phyloP scores from a whole-genome alignment of 2,329 filamentous ascomycete species.

The Colletotrichum sp. region DNA sequence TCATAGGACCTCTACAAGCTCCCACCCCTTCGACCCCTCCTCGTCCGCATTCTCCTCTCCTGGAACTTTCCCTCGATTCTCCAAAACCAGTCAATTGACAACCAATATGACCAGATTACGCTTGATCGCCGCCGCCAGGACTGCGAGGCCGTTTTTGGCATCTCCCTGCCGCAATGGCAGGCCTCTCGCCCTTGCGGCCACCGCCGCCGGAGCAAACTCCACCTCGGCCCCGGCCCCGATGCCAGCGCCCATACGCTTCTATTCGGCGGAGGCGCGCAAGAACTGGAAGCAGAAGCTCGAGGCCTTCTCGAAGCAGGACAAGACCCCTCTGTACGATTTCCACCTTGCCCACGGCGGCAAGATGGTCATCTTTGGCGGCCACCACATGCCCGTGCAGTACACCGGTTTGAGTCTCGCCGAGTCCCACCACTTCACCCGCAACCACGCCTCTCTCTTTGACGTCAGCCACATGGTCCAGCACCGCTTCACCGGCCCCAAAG shows the following conservation, averaged over 20 bases:
- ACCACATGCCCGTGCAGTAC: slow-evolving; percentile 93
- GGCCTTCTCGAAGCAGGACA: slow-evolving; percentile 46
- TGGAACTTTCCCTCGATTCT: neutral
- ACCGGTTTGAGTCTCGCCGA: slow-evolving; percentile 76
- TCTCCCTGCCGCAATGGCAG: slow-evolving; percentile 6
- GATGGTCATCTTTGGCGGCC: slow-evolving; percentile 97
- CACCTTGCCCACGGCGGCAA: slow-evolving; percentile 82
- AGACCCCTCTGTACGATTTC: slow-evolving; percentile 80
- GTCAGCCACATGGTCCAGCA: slow-evolving; percentile 98
- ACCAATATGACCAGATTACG: slow-evolving; percentile 5
- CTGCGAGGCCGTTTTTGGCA: slow-evolving; percentile 6
- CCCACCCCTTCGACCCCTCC: neutral
- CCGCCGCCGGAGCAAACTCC: slow-evolving; percentile 2
- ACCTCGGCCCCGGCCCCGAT: slow-evolving; percentile 1
- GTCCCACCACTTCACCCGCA: slow-evolving; percentile 89
- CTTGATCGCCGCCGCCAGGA: slow-evolving; percentile 7
- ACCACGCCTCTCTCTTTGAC: slow-evolving; percentile 90
- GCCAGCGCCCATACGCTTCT: neutral
- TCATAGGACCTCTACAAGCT: neutral
- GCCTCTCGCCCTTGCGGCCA: neutral
- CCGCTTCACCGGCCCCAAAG: slow-evolving; percentile 80
- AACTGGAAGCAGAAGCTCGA: slow-evolving; percentile 24
- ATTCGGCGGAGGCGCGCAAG: slow-evolving; percentile 5
- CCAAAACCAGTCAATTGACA: neutral
- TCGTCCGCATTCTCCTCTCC: neutral